Conservation (phyloP, 1,284 basidiomycete genomes). For the Moesziomyces globuligerus region DNA sequence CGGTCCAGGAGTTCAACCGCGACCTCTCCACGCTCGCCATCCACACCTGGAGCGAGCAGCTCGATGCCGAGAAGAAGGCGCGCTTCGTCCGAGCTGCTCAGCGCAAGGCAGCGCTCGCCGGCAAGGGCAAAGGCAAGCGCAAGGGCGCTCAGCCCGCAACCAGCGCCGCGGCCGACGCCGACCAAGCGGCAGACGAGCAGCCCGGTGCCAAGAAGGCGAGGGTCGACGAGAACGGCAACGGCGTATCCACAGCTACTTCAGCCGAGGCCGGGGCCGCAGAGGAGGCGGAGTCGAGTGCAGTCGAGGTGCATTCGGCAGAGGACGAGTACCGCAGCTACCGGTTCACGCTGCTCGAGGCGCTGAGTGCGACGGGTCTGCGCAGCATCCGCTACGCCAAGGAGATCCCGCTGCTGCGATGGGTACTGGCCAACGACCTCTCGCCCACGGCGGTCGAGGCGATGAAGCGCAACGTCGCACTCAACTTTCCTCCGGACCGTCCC, state of each 20-base stretch:
- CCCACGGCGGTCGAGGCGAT: conserved; percentile 86
- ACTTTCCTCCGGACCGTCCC: conserved; percentile 75
- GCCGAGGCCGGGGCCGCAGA: neutral
- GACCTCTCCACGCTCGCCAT: conserved; percentile 92
- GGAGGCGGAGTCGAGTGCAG: neutral
- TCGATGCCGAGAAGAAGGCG: conserved; percentile 76
- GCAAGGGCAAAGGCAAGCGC: conserved; percentile 46
- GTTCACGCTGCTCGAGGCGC: conserved; percentile 88
- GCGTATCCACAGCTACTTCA: conserved; percentile 1
- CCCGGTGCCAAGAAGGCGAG: conserved; percentile 23
- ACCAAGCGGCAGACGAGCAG: neutral
- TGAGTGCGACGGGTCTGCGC: conserved; percentile 93
- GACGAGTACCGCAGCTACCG: conserved; percentile 73
- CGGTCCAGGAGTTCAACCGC: conserved; percentile 97
- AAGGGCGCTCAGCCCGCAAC: conserved; percentile 9
- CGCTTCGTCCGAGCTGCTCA: conserved; percentile 72
- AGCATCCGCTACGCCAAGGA: conserved; percentile 98
- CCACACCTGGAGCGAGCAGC: conserved; percentile 80
- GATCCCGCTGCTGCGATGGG: conserved; percentile 87
- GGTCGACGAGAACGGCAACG: conserved; percentile 9
- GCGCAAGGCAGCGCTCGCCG: conserved; percentile 32
- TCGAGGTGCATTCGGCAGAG: conserved; percentile 2
- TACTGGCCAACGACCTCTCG: conserved; percentile 94
- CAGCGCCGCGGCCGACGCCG: neutral
- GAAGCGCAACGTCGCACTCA: conserved; percentile 86